Percentiles rank a stretch among this genome's conserved stretches.
These are phyloP conservation scores for Puccinia novopanici DNA, from an alignment of 1,284 basidiomycete species.

Conservation along the genomic window DNA sequence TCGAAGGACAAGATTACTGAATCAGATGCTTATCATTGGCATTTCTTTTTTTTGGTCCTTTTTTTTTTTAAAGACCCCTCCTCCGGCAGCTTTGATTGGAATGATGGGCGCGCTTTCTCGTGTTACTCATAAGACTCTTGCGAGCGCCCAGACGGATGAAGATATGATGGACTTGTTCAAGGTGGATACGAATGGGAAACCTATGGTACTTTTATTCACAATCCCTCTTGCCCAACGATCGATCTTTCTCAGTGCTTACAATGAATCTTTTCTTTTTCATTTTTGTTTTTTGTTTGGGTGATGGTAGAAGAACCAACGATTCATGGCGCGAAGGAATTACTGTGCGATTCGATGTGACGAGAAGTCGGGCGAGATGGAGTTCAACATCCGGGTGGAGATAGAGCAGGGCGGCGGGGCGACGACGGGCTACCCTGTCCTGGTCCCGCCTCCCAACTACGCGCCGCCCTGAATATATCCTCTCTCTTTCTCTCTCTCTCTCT, in stretches of 20 bases:
- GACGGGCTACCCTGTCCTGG: constrained; percentile 45
- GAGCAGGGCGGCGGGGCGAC: constrained; percentile 43
- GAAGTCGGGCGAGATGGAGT: constrained; percentile 70
- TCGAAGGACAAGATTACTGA: too few relatives aligned
- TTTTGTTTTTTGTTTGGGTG: background rate
- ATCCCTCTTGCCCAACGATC: background rate
- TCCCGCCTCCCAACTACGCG: constrained; percentile 43
- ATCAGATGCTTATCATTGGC: background rate
- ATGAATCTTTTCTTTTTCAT: background rate
- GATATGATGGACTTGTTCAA: constrained; percentile 46
- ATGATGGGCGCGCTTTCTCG: constrained; percentile 41
- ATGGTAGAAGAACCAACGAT: constrained; percentile 56
- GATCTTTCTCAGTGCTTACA: too few relatives aligned
- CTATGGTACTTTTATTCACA: constrained; percentile 6
- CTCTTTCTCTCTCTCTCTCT: background rate
- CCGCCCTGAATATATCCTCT: too few relatives aligned
- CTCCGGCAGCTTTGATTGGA: constrained; percentile 38
- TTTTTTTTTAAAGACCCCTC: constrained; percentile 34
- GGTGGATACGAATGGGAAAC: constrained; percentile 37
- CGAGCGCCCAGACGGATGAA: constrained; percentile 23
- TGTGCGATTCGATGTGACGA: constrained; percentile 71
- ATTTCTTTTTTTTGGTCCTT: too few relatives aligned
- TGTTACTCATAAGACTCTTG: constrained; percentile 35
- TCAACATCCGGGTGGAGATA: constrained; percentile 82
- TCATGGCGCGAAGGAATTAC: constrained; percentile 89